phyloP scores from a whole-genome alignment of 108 stramenopile genomes.

The Skeletonema potamos region DNA sequence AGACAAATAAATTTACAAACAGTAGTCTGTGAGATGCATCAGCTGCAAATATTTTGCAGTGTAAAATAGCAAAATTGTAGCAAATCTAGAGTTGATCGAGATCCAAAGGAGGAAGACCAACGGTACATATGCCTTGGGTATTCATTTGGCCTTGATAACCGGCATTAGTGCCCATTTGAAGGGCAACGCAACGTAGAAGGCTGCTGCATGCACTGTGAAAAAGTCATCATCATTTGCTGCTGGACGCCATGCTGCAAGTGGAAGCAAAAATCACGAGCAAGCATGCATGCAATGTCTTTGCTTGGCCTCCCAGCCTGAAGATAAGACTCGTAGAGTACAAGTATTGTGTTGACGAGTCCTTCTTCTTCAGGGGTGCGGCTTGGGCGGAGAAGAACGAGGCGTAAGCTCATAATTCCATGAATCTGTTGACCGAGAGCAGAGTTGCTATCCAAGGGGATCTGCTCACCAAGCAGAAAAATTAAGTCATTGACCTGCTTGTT shows the following conservation, averaged over 20 bases:
- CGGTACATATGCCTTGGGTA: neutral
- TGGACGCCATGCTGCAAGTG: slow-evolving; percentile 15
- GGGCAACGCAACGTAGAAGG: neutral
- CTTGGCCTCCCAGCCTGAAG: slow-evolving; percentile 60
- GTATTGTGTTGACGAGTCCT: slow-evolving; percentile 65
- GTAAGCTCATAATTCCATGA: slow-evolving; percentile 79
- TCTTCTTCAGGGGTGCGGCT: slow-evolving; percentile 66
- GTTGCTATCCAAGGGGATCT: slow-evolving; percentile 76
- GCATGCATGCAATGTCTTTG: slow-evolving; percentile 77
- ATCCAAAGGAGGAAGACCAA: neutral
- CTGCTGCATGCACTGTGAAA: neutral
- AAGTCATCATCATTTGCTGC: slow-evolving; percentile 3
- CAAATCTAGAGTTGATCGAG: neutral
- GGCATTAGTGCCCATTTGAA: neutral
- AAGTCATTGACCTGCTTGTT: slow-evolving; percentile 23
- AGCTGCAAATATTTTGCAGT: neutral
- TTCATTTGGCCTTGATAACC: neutral
- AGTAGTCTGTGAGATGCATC: neutral
- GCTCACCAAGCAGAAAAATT: slow-evolving; percentile 65
- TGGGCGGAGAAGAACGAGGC: slow-evolving; percentile 64
- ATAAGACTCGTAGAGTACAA: slow-evolving; percentile 80
- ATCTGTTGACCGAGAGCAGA: slow-evolving; percentile 67
- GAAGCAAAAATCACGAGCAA: slow-evolving; percentile 73
- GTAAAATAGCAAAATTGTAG: neutral
- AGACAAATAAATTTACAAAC: neutral